Percentiles rank a stretch among this genome's conserved stretches.
These are phyloP conservation scores for Trichoderma gracile DNA, from an alignment of 2,329 filamentous ascomycete genomes.

Conservation along the genomic window DNA sequence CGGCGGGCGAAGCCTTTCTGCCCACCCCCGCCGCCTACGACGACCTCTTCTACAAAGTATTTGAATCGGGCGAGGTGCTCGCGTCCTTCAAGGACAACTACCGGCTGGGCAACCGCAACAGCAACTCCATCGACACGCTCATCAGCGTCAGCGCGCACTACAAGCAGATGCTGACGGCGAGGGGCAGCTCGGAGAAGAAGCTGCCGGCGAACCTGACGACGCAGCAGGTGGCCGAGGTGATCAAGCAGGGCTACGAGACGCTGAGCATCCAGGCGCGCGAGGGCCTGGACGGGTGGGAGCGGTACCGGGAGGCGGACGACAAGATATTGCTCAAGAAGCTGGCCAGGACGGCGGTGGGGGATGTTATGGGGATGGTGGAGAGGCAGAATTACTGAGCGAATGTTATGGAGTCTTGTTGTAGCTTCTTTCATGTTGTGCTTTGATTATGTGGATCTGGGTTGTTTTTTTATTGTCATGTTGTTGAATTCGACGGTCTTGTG, in stretches of 20 bases:
- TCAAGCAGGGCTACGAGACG: conserved; percentile 95
- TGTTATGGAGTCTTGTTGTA: neutral
- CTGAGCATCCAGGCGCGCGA: conserved; percentile 88
- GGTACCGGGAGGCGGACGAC: conserved; percentile 83
- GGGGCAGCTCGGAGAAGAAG: conserved; percentile 42
- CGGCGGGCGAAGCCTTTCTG: conserved; percentile 85
- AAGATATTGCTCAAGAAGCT: conserved; percentile 84
- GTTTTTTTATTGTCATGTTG: too few relatives aligned
- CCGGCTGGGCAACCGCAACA: conserved; percentile 55
- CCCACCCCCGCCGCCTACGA: conserved; percentile 87
- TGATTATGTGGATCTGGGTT: neutral
- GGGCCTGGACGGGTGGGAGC: conserved; percentile 81
- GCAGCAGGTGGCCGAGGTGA: conserved; percentile 81
- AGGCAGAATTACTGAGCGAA: conserved; percentile 30
- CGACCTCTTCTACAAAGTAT: conserved; percentile 97
- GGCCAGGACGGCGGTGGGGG: conserved; percentile 71
- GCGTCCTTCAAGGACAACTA: conserved; percentile 81
- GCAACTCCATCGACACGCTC: conserved; percentile 78
- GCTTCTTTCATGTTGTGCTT: neutral
- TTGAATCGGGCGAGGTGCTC: conserved; percentile 84
- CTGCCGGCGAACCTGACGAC: conserved; percentile 73
- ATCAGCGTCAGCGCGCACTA: conserved; percentile 85
- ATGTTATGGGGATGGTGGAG: conserved; percentile 56
- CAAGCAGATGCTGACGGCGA: conserved; percentile 71
- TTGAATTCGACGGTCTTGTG: too few relatives aligned